Base-by-base conservation (phyloP, 805 yeast species). In the Saccharomycopsis lassenensis region DNA sequence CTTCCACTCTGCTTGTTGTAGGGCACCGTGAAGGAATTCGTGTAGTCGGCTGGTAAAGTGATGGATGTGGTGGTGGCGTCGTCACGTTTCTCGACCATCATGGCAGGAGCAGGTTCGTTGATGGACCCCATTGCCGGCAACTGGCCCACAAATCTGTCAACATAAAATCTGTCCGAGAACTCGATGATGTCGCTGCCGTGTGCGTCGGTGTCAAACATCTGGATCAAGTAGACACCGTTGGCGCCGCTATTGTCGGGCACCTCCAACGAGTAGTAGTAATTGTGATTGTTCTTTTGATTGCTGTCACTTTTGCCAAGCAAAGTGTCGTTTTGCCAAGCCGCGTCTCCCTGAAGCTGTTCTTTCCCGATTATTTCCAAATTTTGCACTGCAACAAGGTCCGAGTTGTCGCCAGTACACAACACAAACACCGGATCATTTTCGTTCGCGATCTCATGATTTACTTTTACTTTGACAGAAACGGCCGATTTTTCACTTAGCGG, bases 1-100 rank as follows among this genome's bases (percentile, higher is more conserved):
- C 47, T 56, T 21, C 95, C 95, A 0, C 89, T 78, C 59, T 89
- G 97, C 48, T 48, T 44, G 4, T 82, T 69, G 59, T 87, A 89
- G 2, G 94, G 70, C 5, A 86, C 60, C 2, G 77, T 54, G 54
- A 78, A 79, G 2, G 84, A 76, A 10, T 52, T 56, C 0, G 74
- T 57, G 25, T 61, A 54, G 46, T 62, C 65, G 11, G 61, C 62
- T 8, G 43, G 22, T 5, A 44, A 31, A 7, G 38, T 32, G 12
- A 39, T 31, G 5, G 58, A 56, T 4, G 69, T 61, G 7, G 61
- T 52, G 19, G 18, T 24, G 2, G 24, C 24, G 8, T 16, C 26
- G 17, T 16, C 16, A 5, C n/a, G n/a, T n/a, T n/a, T n/a, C 5
- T 23, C 14, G 17, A n/a, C 43, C 1, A 52, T 48, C 46, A 65